Percentiles rank a stretch among this genome's conserved stretches.
phyloP scores from a whole-genome alignment of 148 eudicot genomes.

The Limonium bicolor region DNA sequence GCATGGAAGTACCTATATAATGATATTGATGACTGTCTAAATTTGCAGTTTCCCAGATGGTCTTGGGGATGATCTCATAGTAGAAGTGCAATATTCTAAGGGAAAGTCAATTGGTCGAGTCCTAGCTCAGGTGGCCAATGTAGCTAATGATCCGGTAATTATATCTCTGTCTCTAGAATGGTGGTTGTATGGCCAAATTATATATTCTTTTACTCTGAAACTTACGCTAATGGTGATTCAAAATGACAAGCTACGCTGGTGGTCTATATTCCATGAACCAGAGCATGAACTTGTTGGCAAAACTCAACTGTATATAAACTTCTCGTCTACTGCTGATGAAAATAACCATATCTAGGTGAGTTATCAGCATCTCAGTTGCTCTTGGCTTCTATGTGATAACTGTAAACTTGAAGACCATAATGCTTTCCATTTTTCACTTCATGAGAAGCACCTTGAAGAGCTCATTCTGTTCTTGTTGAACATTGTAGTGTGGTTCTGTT shows the following conservation, averaged over 20 bases:
- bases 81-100: constrained; percentile 76
- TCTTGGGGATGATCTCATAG: constrained; percentile 75
- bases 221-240: constrained; percentile 20
- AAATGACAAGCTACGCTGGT: constrained; percentile 95
- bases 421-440: neutral
- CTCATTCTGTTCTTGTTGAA: constrained; percentile 7
- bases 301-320: constrained; percentile 62
- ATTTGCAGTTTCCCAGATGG: constrained; percentile 94
- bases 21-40: too few relatives aligned
- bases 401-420: neutral
- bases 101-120: constrained; percentile 74
- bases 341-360: constrained; percentile 49
- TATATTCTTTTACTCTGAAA: too few relatives aligned
- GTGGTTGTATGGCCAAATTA: too few relatives aligned
- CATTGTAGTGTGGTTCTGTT: constrained; percentile 39
- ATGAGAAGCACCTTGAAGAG: neutral
- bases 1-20: too few relatives aligned
- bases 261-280: constrained; percentile 85
- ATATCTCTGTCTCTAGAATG: too few relatives aligned
- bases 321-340: constrained; percentile 65
- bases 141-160: constrained; percentile 69
- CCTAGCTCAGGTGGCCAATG: constrained; percentile 73
- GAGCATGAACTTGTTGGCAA: constrained; percentile 93
- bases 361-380: neutral
- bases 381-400: too few relatives aligned